These are phyloP conservation scores for Fusarium sororula DNA, from an alignment of 2,329 filamentous ascomycete species.

Conservation along the genomic window DNA sequence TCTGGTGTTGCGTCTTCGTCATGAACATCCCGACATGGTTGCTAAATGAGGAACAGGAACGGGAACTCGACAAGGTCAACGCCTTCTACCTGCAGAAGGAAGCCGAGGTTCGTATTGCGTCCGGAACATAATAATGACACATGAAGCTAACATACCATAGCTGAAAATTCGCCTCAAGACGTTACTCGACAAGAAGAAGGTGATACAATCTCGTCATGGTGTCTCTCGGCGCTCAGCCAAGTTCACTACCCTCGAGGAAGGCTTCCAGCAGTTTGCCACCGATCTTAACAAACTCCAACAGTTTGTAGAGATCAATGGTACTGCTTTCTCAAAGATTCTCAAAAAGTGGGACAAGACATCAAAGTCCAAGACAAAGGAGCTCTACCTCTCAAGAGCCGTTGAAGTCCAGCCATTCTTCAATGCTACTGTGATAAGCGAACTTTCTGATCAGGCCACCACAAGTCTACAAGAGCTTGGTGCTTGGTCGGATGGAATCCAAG, in stretches of 20 bases:
- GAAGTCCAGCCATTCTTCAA: constrained; percentile 99
- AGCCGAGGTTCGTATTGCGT: constrained; percentile 75
- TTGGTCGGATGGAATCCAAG: constrained; percentile 95
- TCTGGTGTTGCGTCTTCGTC: constrained; percentile 25
- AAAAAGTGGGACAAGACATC: constrained; percentile 99
- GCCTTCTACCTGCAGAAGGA: constrained; percentile 98
- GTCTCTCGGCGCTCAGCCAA: constrained; percentile 89
- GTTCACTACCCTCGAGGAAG: constrained; percentile 94
- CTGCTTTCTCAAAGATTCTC: constrained; percentile 96
- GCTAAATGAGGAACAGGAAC: constrained; percentile 74
- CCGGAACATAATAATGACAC: background rate
- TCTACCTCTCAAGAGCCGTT: constrained; percentile 94
- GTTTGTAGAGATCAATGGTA: constrained; percentile 98
- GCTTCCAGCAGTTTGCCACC: constrained; percentile 95
- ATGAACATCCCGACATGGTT: constrained; percentile 43
- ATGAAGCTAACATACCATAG: constrained; percentile 56
- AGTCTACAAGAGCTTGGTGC: constrained; percentile 93
- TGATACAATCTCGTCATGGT: constrained; percentile 82
- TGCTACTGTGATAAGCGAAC: constrained; percentile 92
- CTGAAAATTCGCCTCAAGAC: constrained; percentile 93
- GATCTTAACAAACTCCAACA: constrained; percentile 98
- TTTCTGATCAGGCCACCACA: constrained; percentile 97
- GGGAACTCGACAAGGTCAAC: constrained; percentile 98
- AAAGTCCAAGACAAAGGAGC: constrained; percentile 97
- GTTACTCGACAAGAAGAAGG: constrained; percentile 92